A percentile compares a stretch with the other conserved stretches of the same genome.
Conservation (phyloP, 2,329 filamentous ascomycete genomes). For the Fusarium udum region DNA sequence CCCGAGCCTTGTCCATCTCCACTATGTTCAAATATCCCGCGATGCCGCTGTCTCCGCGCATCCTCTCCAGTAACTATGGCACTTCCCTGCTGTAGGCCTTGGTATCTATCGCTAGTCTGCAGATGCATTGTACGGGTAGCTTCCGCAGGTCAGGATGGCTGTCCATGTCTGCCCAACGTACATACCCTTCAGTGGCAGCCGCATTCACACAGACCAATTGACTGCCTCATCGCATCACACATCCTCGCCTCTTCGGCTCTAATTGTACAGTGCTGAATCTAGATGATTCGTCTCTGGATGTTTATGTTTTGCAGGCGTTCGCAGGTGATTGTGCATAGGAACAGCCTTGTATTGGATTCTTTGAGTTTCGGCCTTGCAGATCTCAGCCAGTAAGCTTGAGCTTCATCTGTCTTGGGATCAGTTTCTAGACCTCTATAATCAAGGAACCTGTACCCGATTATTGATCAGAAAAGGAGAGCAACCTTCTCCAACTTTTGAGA, state of each 20-base stretch:
- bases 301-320: conserved; percentile 25
- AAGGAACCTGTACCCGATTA: conserved; percentile 11
- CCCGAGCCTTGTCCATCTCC: conserved; percentile 30
- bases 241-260: conserved; percentile 24
- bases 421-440: not conserved
- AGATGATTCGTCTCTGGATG: conserved; percentile 8
- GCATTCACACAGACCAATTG: conserved; percentile 18
- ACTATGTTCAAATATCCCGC: conserved; percentile 27
- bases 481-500: conserved; percentile 10
- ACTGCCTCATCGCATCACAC: conserved; percentile 7
- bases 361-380: conserved; percentile 22
- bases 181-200: conserved; percentile 12
- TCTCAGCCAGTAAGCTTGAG: conserved; percentile 4
- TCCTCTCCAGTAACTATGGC: conserved; percentile 4
- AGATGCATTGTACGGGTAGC: conserved; percentile 12
- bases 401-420: conserved; percentile 12
- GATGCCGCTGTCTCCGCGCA: conserved; percentile 29
- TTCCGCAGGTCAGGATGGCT: conserved; percentile 17
- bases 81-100: not conserved
- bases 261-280: not conserved
- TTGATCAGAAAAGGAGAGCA: conserved; percentile 10
- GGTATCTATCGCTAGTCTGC: not conserved
- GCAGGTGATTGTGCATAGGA: conserved; percentile 18
- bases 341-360: not conserved
- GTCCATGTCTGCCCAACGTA: conserved; percentile 13